Evolutionary conservation across 306 rosid genomes (phyloP), one percentile per base, ranked within the genome.

Genomic region (Cajanus cajan): DNA sequence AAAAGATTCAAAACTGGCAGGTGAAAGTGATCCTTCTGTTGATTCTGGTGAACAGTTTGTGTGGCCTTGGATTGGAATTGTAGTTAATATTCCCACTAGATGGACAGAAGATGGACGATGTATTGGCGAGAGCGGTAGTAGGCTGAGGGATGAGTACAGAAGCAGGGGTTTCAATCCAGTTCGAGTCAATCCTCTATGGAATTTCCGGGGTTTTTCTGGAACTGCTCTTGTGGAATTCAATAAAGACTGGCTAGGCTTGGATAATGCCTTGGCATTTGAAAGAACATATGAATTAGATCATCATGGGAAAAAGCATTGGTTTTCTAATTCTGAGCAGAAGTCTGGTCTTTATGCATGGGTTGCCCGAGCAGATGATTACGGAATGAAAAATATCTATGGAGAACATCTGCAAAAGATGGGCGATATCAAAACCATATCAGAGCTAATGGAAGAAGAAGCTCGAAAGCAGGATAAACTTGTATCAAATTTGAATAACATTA

Each of bases 41-140:
- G 76, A 89, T 81, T 88, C 83, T 18, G 88, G 86, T 74, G 98
- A 92, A 78, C 88, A 87, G 78, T 85, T 92, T 73, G 97, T 95
- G 74, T 90, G 97, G 97, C 98, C 98, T 39, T 92, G 98, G 98
- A 86, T 81, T 43, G 98, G 98, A 54, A 65, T 95, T 33, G 93
- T 91, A 24, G 98, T 90, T 58, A 95, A 95, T 74, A 81, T 95
- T 85, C 96, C 97, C 15, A 95, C 96, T 40, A 83, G 45, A 58
- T 84, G 79, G 39, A 8, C 85, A 18, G 85, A 75, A 10, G 91
- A 88, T 68, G 98, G 97, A 21, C 86, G 97, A 15, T 50, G 22
- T 15, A 93, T 85, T 2, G 98, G 98, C 82, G 91, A 78, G 74
- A 95, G 98, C 76, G 98, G 98, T 31, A 89, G 98, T 50, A 91